phyloP scores from a whole-genome alignment of 495 filamentous ascomycete species.

The Neurospora discreta region DNA sequence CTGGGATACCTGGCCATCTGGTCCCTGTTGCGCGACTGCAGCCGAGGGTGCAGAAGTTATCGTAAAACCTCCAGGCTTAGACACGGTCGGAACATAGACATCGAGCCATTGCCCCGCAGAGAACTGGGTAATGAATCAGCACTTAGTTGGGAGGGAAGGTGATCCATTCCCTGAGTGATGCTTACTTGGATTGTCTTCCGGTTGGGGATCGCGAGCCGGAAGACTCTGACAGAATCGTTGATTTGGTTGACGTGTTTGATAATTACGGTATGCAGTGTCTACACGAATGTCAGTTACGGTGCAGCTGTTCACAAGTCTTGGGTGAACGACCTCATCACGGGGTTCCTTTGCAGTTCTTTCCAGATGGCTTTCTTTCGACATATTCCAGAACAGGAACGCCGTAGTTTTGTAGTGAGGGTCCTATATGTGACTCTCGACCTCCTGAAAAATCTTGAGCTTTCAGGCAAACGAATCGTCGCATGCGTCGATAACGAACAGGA shows the following conservation, averaged over 20 bases:
- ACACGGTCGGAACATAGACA: conserved; percentile 54
- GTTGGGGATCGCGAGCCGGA: conserved; percentile 24
- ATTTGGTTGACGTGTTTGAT: conserved; percentile 23
- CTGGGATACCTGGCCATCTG: conserved; percentile 35
- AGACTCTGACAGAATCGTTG: conserved; percentile 26
- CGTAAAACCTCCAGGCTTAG: conserved; percentile 72
- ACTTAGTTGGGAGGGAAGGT: not conserved
- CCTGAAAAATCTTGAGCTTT: not conserved
- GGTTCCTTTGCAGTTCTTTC: conserved; percentile 65
- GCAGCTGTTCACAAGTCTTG: not conserved
- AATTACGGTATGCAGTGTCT: conserved; percentile 30
- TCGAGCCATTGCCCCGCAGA: conserved; percentile 89
- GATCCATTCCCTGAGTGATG: conserved; percentile 3
- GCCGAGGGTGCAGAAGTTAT: conserved; percentile 63
- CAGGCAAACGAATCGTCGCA: not conserved
- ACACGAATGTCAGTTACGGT: conserved; percentile 11
- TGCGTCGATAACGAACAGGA: not conserved
- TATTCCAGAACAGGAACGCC: not conserved
- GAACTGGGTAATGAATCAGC: conserved; percentile 38
- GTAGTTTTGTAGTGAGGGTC: not conserved
- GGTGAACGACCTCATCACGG: conserved; percentile 39
- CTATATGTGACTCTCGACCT: not conserved
- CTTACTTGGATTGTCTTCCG: conserved; percentile 16
- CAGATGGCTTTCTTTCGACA: conserved; percentile 29
- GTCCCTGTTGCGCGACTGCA: conserved; percentile 31